Conservation (phyloP, 2,329 filamentous ascomycete genomes). For the Nannizziopsis barbatae region DNA sequence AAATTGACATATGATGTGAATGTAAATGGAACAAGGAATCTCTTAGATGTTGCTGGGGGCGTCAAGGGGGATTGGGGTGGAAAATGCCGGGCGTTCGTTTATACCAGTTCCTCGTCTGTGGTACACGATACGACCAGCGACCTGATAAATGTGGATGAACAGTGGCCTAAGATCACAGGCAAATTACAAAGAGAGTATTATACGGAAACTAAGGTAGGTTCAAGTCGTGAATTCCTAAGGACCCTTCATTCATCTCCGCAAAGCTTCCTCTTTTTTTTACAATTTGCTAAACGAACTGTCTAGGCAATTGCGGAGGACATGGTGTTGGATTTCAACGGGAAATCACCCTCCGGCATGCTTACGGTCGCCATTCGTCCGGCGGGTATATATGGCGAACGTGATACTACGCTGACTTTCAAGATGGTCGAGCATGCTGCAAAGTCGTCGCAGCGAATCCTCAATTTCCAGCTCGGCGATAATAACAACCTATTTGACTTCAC, state of each 20-base stretch:
- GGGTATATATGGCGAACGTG: slow-evolving; percentile 83
- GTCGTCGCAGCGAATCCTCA: slow-evolving; percentile 40
- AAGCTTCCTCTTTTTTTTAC: not conserved
- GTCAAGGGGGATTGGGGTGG: slow-evolving; percentile 52
- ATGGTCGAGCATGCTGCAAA: slow-evolving; percentile 60
- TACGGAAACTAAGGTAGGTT: slow-evolving; percentile 69
- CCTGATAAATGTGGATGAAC: slow-evolving; percentile 74
- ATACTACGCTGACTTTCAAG: slow-evolving; percentile 62
- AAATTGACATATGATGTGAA: slow-evolving; percentile 70
- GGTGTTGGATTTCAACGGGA: slow-evolving; percentile 64
- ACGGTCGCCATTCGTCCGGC: slow-evolving; percentile 76
- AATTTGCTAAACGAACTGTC: slow-evolving; percentile 2
- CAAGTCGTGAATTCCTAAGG: not conserved
- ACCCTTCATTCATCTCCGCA: not conserved
- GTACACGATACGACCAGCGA: slow-evolving; percentile 71
- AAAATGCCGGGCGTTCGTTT: slow-evolving; percentile 62
- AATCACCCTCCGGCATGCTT: slow-evolving; percentile 48
- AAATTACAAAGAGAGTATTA: slow-evolving; percentile 68
- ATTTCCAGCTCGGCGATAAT: slow-evolving; percentile 60
- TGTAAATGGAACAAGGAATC: slow-evolving; percentile 68
- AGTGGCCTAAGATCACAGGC: slow-evolving; percentile 63
- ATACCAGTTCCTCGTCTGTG: slow-evolving; percentile 81
- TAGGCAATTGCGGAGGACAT: slow-evolving; percentile 69
- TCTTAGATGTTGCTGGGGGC: slow-evolving; percentile 58
- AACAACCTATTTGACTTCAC: slow-evolving; percentile 61